These are phyloP conservation scores for Graphium sp. DNA, from an alignment of 2,329 filamentous ascomycete genomes.

Conservation along the genomic window DNA sequence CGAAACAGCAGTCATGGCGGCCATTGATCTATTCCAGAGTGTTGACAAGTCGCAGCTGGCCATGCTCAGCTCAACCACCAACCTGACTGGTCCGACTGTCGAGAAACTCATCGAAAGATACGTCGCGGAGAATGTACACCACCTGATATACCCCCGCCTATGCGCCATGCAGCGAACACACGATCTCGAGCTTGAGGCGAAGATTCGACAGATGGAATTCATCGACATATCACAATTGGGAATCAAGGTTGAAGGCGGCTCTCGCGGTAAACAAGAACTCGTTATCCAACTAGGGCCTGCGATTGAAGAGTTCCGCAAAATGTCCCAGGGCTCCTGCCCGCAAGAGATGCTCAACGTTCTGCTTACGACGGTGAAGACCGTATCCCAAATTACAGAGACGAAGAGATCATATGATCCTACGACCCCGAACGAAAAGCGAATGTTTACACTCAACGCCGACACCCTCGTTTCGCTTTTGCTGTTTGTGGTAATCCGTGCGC, in stretches of 20 bases:
- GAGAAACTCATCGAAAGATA: conserved; percentile 93
- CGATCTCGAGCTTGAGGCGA: conserved; percentile 73
- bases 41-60: conserved; percentile 95
- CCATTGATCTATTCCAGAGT: conserved; percentile 88
- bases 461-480: conserved; percentile 82
- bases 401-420: not conserved
- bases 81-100: conserved; percentile 79
- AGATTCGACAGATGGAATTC: conserved; percentile 83
- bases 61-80: conserved; percentile 78
- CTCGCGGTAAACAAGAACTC: conserved; percentile 65
- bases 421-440: conserved; percentile 27
- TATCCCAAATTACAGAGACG: conserved; percentile 42
- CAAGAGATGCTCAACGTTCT: conserved; percentile 80
- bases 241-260: conserved; percentile 66
- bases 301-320: conserved; percentile 79
- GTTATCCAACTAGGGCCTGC: conserved; percentile 60
- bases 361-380: conserved; percentile 64
- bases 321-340: conserved; percentile 59
- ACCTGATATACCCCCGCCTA: conserved; percentile 71
- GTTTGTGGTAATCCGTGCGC: conserved; percentile 81
- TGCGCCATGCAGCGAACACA: conserved; percentile 63
- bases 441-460: conserved; percentile 62
- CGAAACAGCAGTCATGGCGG: conserved; percentile 81
- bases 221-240: conserved; percentile 92
- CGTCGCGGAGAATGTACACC: conserved; percentile 82